Evolutionary conservation across 805 yeast species (phyloP).

Genomic region (Osmozyma mogii): DNA sequence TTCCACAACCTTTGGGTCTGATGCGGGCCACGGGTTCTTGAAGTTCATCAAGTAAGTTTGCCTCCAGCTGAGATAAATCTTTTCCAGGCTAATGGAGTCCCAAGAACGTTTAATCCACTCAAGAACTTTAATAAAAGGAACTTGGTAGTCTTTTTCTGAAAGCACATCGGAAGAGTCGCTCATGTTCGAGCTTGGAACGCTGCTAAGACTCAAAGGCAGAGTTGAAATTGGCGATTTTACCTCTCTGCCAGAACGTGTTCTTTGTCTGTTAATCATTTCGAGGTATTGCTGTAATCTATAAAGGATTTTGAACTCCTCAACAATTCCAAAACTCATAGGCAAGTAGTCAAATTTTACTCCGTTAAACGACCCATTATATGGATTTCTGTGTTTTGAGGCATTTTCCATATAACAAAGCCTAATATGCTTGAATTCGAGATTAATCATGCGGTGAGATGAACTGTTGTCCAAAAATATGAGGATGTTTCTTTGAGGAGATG

Average conservation of each 20-base stretch:
- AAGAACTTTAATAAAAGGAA: conserved; percentile 48
- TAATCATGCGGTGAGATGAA: conserved; percentile 49
- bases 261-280: conserved; percentile 30
- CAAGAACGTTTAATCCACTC: conserved; percentile 53
- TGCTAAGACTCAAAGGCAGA: background rate
- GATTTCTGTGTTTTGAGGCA: conserved; percentile 30
- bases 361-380: conserved; percentile 24
- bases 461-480: conserved; percentile 53
- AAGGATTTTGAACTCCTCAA: conserved; percentile 51
- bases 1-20: conserved; percentile 6
- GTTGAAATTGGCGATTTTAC: background rate
- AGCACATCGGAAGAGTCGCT: conserved; percentile 19
- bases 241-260: conserved; percentile 10
- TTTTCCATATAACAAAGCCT: conserved; percentile 30
- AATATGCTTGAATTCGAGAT: conserved; percentile 30
- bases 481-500: conserved; percentile 39
- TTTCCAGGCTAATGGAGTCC: conserved; percentile 32
- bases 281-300: conserved; percentile 52
- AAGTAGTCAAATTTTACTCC: conserved; percentile 46
- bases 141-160: conserved; percentile 33
- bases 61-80: conserved; percentile 28
- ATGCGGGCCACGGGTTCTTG: conserved; percentile 21
- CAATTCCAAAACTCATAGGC: conserved; percentile 59
- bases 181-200: background rate
- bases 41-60: conserved; percentile 26